Percentiles rank a stretch among this genome's conserved stretches.
These are phyloP conservation scores for Colletotrichum spaethianum DNA, from an alignment of 2,329 filamentous ascomycete genomes.

Conservation along the genomic window DNA sequence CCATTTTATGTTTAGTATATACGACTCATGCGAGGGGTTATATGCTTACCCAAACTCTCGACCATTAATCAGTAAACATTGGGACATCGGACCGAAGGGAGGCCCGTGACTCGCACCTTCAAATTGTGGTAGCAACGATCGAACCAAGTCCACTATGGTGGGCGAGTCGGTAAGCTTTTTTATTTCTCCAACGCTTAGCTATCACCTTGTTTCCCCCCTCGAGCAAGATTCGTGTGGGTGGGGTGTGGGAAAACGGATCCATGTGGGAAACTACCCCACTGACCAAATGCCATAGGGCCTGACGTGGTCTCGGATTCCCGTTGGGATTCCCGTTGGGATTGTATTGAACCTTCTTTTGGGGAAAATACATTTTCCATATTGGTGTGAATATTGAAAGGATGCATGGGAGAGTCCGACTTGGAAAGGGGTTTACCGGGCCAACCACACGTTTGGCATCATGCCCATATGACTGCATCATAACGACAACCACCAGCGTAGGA, in stretches of 20 bases:
- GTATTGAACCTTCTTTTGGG: too few relatives aligned
- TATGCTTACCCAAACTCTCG: background rate
- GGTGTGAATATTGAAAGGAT: too few relatives aligned
- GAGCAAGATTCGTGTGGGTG: background rate
- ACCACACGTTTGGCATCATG: too few relatives aligned
- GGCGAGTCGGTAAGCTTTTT: background rate
- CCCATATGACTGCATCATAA: too few relatives aligned
- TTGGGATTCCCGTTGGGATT: background rate
- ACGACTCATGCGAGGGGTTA: background rate
- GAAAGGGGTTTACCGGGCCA: too few relatives aligned
- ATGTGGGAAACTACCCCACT: slow-evolving; percentile 9
- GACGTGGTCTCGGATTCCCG: background rate
- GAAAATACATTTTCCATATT: too few relatives aligned
- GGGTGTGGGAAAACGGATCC: background rate
- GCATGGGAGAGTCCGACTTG: too few relatives aligned
- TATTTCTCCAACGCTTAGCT: background rate
- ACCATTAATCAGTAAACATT: background rate
- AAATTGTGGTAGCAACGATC: background rate
- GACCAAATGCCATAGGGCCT: background rate
- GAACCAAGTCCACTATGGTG: background rate
- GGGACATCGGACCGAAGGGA: background rate
- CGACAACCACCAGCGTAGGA: too few relatives aligned
- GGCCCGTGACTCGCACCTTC: background rate
- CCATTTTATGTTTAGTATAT: background rate
- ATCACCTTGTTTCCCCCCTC: background rate